Evolutionary conservation across 129 eudicot genomes (phyloP), one percentile per base, ranked within the genome.

Genomic region (Sambucus nigra): DNA sequence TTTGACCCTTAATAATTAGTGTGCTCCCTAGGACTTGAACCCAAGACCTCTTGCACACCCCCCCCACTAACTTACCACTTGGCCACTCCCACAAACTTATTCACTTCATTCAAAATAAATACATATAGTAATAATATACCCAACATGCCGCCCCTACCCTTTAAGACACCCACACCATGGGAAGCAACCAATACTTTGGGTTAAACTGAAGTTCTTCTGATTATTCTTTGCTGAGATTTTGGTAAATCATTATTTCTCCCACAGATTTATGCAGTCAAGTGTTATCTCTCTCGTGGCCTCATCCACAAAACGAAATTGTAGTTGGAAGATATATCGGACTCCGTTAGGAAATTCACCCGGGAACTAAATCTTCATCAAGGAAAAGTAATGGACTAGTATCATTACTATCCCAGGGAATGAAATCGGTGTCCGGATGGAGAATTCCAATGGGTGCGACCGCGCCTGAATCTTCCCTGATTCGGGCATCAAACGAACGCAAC

Each of bases 371-470:
- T 1, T 86, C 87, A n/a, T 77, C 92, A 53, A 86, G 87, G 61
- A 86, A 86, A 32, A 81, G 81, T 31, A 55, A 47, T 18, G 95
- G 95, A 8, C 95, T 68, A 23, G 66, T 86, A 69, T 86, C 95
- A 24, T 66, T 67, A 38, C 15, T 19, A 54, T 81, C 80, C 54
- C 95, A 67, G 3, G 95, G 87, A 54, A 86, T 86, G 25, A 92
- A 87, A 40, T 92, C 95, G 2, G 95, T 86, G 57, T 86, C 95
- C 0, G 95, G 95, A 45, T 92, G 95, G 13, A 86, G 82, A 31
- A 81, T 78, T 23, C 95, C 81, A 9, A 21, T 75, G 5, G 95
- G 92, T 29, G 69, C 84, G 38, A 86, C 81, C 65, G 64, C 73
- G 20, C 95, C 92, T 0, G 79, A 75, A 33, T 86, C 95, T 69